A percentile compares a stretch with the other conserved stretches of the same genome.
Evolutionary conservation across 805 yeast genomes (phyloP).

Genomic region (Tetrapisispora namnaoensis): DNA sequence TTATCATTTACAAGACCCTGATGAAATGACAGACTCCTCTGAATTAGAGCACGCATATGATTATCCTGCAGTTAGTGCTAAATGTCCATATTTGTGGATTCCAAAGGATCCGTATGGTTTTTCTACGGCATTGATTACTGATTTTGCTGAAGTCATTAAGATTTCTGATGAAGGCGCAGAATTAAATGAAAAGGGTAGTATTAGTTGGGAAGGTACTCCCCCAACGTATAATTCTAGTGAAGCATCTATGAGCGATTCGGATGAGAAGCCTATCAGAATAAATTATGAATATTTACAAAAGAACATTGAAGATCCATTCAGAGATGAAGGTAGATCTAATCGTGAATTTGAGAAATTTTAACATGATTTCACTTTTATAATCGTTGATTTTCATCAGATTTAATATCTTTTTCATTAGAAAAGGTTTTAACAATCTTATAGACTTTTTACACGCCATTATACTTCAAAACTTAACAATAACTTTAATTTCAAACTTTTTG

Average conservation of each 20-base stretch:
- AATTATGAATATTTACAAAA: not conserved
- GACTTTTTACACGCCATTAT: not conserved
- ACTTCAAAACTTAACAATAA: too few species aligned
- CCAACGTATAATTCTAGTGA: conserved; percentile 27
- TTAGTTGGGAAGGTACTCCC: conserved; percentile 43
- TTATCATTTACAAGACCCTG: conserved; percentile 41
- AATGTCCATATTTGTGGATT: conserved; percentile 79
- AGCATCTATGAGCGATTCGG: conserved; percentile 1
- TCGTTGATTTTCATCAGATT: not conserved
- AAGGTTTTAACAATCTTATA: not conserved
- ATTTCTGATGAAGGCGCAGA: conserved; percentile 61
- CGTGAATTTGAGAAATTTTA: not conserved
- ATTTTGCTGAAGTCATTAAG: conserved; percentile 45
- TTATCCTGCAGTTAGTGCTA: conserved; percentile 61
- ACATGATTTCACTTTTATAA: not conserved
- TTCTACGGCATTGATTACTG: conserved; percentile 48
- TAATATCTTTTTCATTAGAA: not conserved
- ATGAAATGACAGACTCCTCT: conserved; percentile 31
- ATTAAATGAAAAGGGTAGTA: conserved; percentile 41
- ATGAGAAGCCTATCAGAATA: not conserved
- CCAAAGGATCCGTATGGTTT: conserved; percentile 86
- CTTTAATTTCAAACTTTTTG: too few species aligned
- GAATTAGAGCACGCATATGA: conserved; percentile 54
- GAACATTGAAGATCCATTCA: conserved; percentile 3
- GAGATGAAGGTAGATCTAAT: not conserved